These are phyloP conservation scores for Candida ovalis DNA, from an alignment of 805 yeast species.

Conservation along the genomic window DNA sequence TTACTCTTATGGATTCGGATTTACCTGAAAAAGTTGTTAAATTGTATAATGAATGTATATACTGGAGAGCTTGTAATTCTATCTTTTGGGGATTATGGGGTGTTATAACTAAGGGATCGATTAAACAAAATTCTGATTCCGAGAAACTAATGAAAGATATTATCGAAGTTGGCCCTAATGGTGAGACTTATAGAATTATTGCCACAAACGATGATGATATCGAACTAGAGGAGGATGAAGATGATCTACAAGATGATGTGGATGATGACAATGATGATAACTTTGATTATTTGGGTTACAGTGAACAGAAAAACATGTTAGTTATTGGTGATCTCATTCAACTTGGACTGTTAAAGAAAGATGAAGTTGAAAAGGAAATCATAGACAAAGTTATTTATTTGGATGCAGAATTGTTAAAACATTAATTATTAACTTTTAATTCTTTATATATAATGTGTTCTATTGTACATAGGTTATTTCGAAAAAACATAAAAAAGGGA, in stretches of 20 bases:
- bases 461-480: not conserved
- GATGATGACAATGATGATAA: conserved; percentile 58
- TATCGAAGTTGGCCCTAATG: conserved; percentile 51
- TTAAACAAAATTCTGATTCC: conserved; percentile 7
- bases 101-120: conserved; percentile 42
- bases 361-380: conserved; percentile 27
- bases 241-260: conserved; percentile 26
- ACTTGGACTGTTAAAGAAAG: conserved; percentile 47
- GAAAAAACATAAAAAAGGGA: not conserved
- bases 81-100: conserved; percentile 93
- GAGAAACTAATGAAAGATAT: conserved; percentile 19
- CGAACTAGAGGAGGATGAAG: conserved; percentile 28
- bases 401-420: conserved; percentile 31
- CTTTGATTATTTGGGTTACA: conserved; percentile 75
- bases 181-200: conserved; percentile 41
- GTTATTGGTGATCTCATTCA: conserved; percentile 71
- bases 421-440: not conserved
- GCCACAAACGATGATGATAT: conserved; percentile 25
- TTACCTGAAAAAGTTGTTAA: conserved; percentile 37
- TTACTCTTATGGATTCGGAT: conserved; percentile 35
- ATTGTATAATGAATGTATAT: conserved; percentile 59
- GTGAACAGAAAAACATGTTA: conserved; percentile 68
- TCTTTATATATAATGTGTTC: not conserved
- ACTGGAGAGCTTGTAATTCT: conserved; percentile 80
- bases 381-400: conserved; percentile 38